phyloP scores from a whole-genome alignment of 2,329 filamentous ascomycete species.

The Aspergillus sergii region DNA sequence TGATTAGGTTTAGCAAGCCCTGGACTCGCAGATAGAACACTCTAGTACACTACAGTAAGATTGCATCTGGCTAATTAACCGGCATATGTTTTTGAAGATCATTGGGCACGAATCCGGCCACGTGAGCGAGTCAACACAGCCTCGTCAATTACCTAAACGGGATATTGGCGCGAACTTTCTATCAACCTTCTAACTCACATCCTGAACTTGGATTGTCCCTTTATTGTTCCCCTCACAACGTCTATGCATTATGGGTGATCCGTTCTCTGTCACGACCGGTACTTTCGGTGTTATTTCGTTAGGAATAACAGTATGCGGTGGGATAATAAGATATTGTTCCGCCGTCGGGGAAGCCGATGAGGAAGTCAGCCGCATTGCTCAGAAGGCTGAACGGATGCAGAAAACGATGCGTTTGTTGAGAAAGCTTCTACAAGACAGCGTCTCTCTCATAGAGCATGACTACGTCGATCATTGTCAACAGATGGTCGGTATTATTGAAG shows the following conservation, averaged over 20 bases:
- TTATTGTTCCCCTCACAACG: too few species aligned
- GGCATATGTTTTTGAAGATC: too few species aligned
- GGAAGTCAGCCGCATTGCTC: neutral
- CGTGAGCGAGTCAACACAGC: neutral
- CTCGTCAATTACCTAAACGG: neutral
- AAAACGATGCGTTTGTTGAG: neutral
- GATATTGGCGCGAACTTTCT: neutral
- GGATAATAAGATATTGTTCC: neutral
- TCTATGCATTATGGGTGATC: neutral
- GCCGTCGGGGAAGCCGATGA: neutral
- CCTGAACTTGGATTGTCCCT: too few species aligned
- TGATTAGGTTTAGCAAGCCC: neutral
- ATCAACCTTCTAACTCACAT: too few species aligned
- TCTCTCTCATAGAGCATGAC: neutral
- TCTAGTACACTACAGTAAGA: too few species aligned
- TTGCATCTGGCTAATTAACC: neutral
- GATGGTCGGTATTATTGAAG: neutral
- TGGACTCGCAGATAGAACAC: too few species aligned
- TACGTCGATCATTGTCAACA: neutral
- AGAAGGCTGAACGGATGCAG: neutral
- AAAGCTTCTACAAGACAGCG: neutral
- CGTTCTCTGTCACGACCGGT: neutral
- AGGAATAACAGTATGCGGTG: neutral
- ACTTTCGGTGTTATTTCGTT: neutral
- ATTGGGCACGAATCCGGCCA: neutral